Base-by-base conservation (phyloP, 805 yeast genomes). In the Ogataea allantospora region DNA sequence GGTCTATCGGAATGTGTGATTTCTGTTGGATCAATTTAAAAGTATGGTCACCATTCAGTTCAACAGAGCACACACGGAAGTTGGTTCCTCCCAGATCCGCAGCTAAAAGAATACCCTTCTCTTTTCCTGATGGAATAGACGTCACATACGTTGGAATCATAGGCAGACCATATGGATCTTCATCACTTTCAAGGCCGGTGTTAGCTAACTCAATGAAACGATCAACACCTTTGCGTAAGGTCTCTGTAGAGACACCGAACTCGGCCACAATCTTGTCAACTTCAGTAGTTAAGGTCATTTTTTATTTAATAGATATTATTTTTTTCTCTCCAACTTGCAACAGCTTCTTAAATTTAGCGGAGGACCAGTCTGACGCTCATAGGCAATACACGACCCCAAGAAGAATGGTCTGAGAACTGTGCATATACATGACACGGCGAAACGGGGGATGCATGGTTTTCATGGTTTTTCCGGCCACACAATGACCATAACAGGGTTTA, bases 61-160 rank as follows among this genome's bases (percentile, higher is more conserved):
- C 60, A 20, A 91, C 89, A 2, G 96, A 88, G 58, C 97, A 88
- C 17, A 93, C 96, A 54, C 99, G 74, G 66, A 91, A 88, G 62
- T 93, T 89, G 41, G 98, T 89, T 34, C 98, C 98, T 46, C 99
- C 99, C 36, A 91, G 71, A 58, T 91, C 98, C 4, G 93, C 95
- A 38, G 98, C 98, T 43, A 91, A 67, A 46, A 73, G 78, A 26
- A 85, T 69, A 30, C 98, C 98, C 38, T 68, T 70, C 60, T 91
- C 99, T 32, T 75, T 70, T 29, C 99, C 99, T 28, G 73, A 75
- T 15, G 99, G 99, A 40, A 87, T 74, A 8, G 75, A 71, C 7
- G 96, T 86, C 22, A 91, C 95, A 57, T 63, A 91, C 1, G 96
- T 77, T 24, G 98, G 98, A 52, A 93, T 87, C 99, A 91, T 93